Base-by-base conservation (phyloP, 2,329 filamentous ascomycete species). In the Gnomoniopsis sp. region DNA sequence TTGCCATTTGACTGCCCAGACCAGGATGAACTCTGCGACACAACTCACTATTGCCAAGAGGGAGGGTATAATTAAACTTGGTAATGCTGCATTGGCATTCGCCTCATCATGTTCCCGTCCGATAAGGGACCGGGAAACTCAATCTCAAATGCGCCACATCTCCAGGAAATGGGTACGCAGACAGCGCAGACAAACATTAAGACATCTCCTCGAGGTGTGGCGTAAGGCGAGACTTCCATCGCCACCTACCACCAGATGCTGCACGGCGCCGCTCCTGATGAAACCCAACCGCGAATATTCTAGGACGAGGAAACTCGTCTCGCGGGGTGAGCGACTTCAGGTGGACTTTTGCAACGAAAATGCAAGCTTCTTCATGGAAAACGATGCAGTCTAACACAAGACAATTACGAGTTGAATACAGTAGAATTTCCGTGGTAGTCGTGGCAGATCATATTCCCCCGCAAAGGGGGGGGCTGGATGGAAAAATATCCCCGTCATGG, bases 201-300 rank as follows among this genome's bases (percentile, higher is more conserved):
- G 26, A 30, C 26, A 30, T 23, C 36, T 36, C 19, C 17, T 1
- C 21, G 51, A 47, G 57, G 47, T 49, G 57, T 49, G 44, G 21
- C 33, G 33, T n/a, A 33, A 14, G 57, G 52, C 33, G 57, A 59
- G 55, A 59, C 52, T 30, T 49, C 44, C 19, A 21, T 44, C 43
- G 43, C 43, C 43, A 47, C 44, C 44, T 47, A 36, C 53, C 57
- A 51, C 57, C 43, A 55, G 57, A 59, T 59, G 57, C 57, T 59
- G 57, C 57, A 59, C 50, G 47, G 47, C 23, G n/a, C 57, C 57
- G 57, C 34, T 17, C 36, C n/a, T 50, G 34, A 49, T 43, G 55
- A 26, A 47, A 38, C 22, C n/a, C 23, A 51, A 8, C 26, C 26
- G 8, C n/a, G 26, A 30, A 30, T 8, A 30, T 8, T 30, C 8